A percentile compares a stretch with the other conserved stretches of the same genome.
phyloP scores from a whole-genome alignment of 352 stramenopile genomes.

The Globisporangium orthogonon region DNA sequence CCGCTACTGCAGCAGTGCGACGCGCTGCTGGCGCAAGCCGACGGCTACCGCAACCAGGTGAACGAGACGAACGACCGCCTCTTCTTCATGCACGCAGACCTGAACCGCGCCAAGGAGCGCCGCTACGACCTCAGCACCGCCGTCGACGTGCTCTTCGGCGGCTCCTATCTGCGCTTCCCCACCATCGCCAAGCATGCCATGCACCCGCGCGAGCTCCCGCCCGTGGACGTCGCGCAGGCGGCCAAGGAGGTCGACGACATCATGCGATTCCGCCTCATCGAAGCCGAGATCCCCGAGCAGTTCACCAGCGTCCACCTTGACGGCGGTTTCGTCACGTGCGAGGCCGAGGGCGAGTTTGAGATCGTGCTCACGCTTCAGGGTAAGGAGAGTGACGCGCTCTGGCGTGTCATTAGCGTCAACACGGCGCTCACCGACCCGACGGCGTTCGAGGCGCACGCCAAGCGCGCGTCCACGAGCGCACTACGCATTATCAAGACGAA shows the following conservation, averaged over 20 bases:
- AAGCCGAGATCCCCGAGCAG: constrained; percentile 69
- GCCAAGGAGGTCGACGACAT: constrained; percentile 68
- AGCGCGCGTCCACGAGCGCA: constrained; percentile 49
- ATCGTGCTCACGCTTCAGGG: constrained; percentile 81
- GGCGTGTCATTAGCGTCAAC: constrained; percentile 78
- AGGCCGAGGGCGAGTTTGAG: constrained; percentile 75
- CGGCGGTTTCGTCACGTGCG: constrained; percentile 70
- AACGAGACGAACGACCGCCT: constrained; percentile 83
- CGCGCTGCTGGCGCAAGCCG: constrained; percentile 43
- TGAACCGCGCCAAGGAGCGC: constrained; percentile 75
- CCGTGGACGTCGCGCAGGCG: constrained; percentile 48
- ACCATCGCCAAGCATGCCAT: constrained; percentile 69
- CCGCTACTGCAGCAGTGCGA: constrained; percentile 73
- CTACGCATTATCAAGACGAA: constrained; percentile 77
- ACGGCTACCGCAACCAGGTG: constrained; percentile 62
- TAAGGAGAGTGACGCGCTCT: constrained; percentile 67
- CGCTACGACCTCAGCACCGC: constrained; percentile 78
- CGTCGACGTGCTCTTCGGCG: constrained; percentile 73
- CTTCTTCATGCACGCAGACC: constrained; percentile 82
- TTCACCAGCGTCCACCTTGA: constrained; percentile 77
- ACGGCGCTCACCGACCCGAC: constrained; percentile 57
- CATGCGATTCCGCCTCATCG: constrained; percentile 78
- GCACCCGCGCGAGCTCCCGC: constrained; percentile 57
- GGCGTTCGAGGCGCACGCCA: constrained; percentile 48
- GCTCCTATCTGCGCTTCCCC: constrained; percentile 69